A percentile compares a stretch with the other conserved stretches of the same genome.
Evolutionary conservation across 2,329 filamentous ascomycete genomes (phyloP).

Genomic region (Didymella sp.): DNA sequence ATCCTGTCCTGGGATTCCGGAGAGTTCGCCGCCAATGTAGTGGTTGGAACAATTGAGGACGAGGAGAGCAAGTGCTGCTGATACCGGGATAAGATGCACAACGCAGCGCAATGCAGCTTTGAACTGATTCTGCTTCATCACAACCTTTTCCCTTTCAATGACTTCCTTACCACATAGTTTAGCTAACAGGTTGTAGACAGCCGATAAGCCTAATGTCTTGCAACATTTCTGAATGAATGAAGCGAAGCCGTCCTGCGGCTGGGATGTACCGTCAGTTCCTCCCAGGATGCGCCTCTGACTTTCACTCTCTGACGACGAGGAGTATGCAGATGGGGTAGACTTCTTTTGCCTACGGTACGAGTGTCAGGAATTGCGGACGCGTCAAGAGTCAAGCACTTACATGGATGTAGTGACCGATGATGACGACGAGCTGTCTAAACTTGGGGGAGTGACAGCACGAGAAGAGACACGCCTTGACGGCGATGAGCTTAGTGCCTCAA

Average conservation of each 20-base stretch:
- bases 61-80: neutral
- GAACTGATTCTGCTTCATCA: neutral
- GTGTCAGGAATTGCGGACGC: too few species aligned
- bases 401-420: neutral
- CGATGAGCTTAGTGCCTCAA: neutral
- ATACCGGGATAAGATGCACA: neutral
- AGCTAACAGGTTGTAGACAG: too few species aligned
- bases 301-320: too few species aligned
- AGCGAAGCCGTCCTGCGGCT: too few species aligned
- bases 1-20: neutral
- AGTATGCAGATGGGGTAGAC: too few species aligned
- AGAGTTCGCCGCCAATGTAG: neutral
- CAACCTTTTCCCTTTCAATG: neutral
- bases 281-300: too few species aligned
- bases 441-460: neutral
- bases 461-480: neutral
- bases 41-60: neutral
- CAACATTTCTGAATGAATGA: too few species aligned
- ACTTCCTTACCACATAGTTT: too few species aligned
- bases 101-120: neutral
- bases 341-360: too few species aligned
- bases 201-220: too few species aligned
- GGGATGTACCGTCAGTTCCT: too few species aligned
- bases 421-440: neutral
- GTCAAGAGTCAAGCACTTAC: too few species aligned